These are phyloP conservation scores for Lactarius tabidus DNA, from an alignment of 768 basidiomycete genomes.

Conservation along the genomic window DNA sequence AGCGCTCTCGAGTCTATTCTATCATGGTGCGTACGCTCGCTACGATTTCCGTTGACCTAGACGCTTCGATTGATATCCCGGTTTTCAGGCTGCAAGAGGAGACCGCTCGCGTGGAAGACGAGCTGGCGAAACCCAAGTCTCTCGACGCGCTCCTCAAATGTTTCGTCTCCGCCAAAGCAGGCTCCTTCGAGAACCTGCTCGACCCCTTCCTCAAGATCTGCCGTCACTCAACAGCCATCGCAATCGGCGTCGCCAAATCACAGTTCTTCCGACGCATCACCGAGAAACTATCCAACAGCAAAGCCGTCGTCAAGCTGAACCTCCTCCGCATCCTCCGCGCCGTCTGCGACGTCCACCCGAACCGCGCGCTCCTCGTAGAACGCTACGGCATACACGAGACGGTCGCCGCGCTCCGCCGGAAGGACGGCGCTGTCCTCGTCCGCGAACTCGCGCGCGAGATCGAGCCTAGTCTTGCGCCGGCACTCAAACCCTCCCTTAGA, in stretches of 20 bases:
- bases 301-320: slow-evolving; percentile 88
- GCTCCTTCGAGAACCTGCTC: slow-evolving; percentile 87
- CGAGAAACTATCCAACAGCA: slow-evolving; percentile 71
- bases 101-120: slow-evolving; percentile 88
- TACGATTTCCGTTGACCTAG: background rate
- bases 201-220: slow-evolving; percentile 92
- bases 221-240: slow-evolving; percentile 69
- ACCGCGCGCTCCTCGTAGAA: slow-evolving; percentile 75
- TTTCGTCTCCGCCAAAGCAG: slow-evolving; percentile 82
- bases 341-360: slow-evolving; percentile 88
- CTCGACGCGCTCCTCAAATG: slow-evolving; percentile 69
- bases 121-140: slow-evolving; percentile 61
- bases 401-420: slow-evolving; percentile 73
- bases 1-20: slow-evolving; percentile 87
- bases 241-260: slow-evolving; percentile 73
- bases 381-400: slow-evolving; percentile 77
- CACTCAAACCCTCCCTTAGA: slow-evolving; percentile 51
- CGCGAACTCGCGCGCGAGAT: slow-evolving; percentile 86
- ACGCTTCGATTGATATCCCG: background rate
- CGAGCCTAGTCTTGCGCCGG: slow-evolving; percentile 70
- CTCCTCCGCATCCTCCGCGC: slow-evolving; percentile 79
- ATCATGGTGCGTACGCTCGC: slow-evolving; percentile 62
- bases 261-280: slow-evolving; percentile 85
- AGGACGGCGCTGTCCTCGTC: slow-evolving; percentile 89
- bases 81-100: slow-evolving; percentile 84